Base-by-base conservation (phyloP, 2,329 filamentous ascomycete genomes). In the Kalmusia sp. region DNA sequence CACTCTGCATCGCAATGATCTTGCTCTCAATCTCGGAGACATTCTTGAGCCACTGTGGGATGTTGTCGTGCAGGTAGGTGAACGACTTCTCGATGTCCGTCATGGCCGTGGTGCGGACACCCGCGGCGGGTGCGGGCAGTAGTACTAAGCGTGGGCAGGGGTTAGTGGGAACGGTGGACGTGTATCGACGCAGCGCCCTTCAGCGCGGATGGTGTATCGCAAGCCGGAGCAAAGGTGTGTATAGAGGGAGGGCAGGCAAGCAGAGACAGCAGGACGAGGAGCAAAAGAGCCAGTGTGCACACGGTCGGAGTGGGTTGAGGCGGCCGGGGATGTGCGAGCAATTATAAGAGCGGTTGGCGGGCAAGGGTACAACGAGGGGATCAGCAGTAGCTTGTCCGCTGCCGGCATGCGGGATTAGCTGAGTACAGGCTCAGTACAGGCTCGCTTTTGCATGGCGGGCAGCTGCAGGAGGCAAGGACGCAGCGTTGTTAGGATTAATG, bases 51-150 rank as follows among this genome's bases (percentile, higher is more conserved):
- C 74, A 77, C 64, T 67, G 56, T 11, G 74, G 72, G 28, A 75
- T 68, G 49, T 65, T 73, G 31, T 76, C 72, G 34, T 71, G 65
- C 28, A 77, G 64, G 52, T 63, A 76, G 9, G 61, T 61, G 54
- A 77, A 76, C 22, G 71, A 63, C 59, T 71, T 72, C 37, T 71
- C 63, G 25, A 70, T 68, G 37, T 76, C 73, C 25, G 72, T 67
- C 74, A 77, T 77, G 59, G 50, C 59, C 54, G 59, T 43, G 51
- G 25, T 17, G 43, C 43, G 30, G 38, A 27, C 35, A 24, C 35
- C 17, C 35, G 35, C 35, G 14, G 30, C 43, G 43, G 43, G 30
- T 25, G 43, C 30, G 30, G 43, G 28, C 17, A 38, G 35, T 14
- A 38, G 35, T 8, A 33, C 17, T 19, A 44, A 22, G 43, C 1